phyloP scores from a whole-genome alignment of 2,329 filamentous ascomycete genomes.

The Ophioceras dolichostomum region DNA sequence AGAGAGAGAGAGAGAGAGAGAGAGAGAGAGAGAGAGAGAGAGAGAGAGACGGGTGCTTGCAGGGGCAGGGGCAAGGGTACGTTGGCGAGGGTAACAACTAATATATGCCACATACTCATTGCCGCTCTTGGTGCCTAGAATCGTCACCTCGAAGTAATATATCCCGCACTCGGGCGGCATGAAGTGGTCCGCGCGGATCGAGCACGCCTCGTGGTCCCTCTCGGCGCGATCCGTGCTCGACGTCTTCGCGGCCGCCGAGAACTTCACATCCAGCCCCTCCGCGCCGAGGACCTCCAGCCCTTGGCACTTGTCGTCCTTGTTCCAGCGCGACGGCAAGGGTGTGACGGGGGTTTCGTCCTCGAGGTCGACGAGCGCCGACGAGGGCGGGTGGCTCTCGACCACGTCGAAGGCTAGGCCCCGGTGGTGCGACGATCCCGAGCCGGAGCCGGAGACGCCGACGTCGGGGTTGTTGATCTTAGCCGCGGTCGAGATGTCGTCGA shows the following conservation, averaged over 20 bases:
- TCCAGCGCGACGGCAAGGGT: slow-evolving; percentile 75
- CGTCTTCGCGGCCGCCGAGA: slow-evolving; percentile 31
- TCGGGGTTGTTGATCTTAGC: slow-evolving; percentile 33
- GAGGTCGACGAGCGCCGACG: no score
- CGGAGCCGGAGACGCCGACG: not conserved
- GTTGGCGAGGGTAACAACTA: not conserved
- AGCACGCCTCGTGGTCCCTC: slow-evolving; percentile 62
- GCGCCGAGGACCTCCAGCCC: slow-evolving; percentile 58
- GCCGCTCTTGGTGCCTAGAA: slow-evolving; percentile 36
- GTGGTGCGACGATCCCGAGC: slow-evolving; percentile 40
- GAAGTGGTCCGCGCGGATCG: slow-evolving; percentile 69
- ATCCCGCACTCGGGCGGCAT: slow-evolving; percentile 88
- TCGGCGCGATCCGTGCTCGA: slow-evolving; percentile 20
- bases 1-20: not conserved
- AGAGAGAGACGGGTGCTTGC: not conserved
- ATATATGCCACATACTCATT: slow-evolving; percentile 34
- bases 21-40: not conserved
- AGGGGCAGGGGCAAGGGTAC: slow-evolving; percentile 1
- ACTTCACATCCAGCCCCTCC: slow-evolving; percentile 60
- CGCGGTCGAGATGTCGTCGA: no score
- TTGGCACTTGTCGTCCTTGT: slow-evolving; percentile 59
- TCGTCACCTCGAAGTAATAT: slow-evolving; percentile 76
- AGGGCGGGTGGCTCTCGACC: slow-evolving; percentile 57
- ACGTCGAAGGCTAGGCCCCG: slow-evolving; percentile 74
- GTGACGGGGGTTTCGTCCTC: slow-evolving; percentile 48